Evolutionary conservation across 2,329 filamentous ascomycete genomes (phyloP).

Genomic region (Diaporthe destruens): DNA sequence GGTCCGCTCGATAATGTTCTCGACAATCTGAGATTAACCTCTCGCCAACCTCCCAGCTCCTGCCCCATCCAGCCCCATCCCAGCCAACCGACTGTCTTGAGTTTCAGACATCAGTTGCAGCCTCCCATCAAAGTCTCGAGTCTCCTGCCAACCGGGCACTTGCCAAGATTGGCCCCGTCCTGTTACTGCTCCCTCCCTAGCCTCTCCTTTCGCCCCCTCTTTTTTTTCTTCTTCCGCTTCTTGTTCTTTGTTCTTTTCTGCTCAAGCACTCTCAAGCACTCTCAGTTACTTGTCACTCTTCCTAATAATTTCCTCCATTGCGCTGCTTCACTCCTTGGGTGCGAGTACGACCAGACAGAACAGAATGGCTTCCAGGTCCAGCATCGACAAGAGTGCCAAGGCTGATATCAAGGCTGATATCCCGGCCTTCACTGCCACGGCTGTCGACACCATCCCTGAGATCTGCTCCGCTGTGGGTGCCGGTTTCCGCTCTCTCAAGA

Average conservation of each 20-base stretch:
- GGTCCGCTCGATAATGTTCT: constrained; percentile 8
- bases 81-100: background rate
- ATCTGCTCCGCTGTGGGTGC: constrained; percentile 71
- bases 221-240: too few species aligned
- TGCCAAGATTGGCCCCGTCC: constrained; percentile 20
- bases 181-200: constrained; percentile 4
- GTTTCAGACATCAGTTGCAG: constrained; percentile 2
- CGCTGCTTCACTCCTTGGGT: background rate
- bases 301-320: background rate
- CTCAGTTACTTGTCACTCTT: background rate
- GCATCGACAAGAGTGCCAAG: constrained; percentile 55
- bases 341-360: too few species aligned
- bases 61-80: background rate
- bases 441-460: constrained; percentile 74
- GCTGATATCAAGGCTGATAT: constrained; percentile 59
- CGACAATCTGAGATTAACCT: background rate
- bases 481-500: constrained; percentile 84
- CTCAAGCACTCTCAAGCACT: background rate
- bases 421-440: constrained; percentile 68
- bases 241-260: background rate
- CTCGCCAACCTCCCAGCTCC: background rate
- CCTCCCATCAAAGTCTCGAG: background rate
- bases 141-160: background rate
- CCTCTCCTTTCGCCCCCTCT: constrained; percentile 3
- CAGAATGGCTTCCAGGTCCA: constrained; percentile 33